Evolutionary conservation across 306 rosid genomes (phyloP), one percentile per base, ranked within the genome.

Genomic region (Clitoria ternatea): DNA sequence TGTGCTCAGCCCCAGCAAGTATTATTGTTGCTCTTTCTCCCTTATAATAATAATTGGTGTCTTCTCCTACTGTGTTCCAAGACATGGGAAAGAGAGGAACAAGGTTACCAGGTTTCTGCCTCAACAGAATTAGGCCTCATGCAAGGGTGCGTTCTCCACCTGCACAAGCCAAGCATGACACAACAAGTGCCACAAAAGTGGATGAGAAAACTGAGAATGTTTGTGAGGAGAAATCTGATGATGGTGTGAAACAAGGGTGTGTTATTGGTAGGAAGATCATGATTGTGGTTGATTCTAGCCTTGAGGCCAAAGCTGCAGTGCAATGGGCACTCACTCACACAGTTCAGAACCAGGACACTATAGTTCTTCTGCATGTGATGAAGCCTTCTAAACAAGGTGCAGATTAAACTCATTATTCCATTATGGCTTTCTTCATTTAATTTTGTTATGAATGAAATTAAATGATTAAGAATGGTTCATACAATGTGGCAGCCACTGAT

Each of bases 321-420:
- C 97, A 94, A 74, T 91, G 96, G 99, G 96, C 95, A 23, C 89
- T 91, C 26, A 82, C 99, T 74, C 95, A 94, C 72, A 82, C 96
- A 7, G 82, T 91, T 68, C 96, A 87, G 81, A 87, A 60, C 79
- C 95, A 94, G 43, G 99, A 94, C 59, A 75, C 69, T 11, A 56
- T 94, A 11, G 54, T 89, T 72, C 96, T 91, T 61, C 96, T 91
- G 47, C 89, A 83, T 82, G 92, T 94, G 1, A 87, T 67, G 36
- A 94, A 81, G 66, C 79, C 92, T 54, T 81, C 89, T 23, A 82
- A 65, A 68, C 88, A 83, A 89, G 98, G 96, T 93, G 39, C 15
- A 53, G 37, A 52, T 12, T 40, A 43, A 55, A 17, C 32, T 66
- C 4, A 49, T 53, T 47, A 42, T 62, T 29, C 6, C 27, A 49